A percentile compares a stretch with the other conserved stretches of the same genome.
phyloP scores from a whole-genome alignment of 1,284 basidiomycete species.

The Microbotryomycetes sp. region DNA sequence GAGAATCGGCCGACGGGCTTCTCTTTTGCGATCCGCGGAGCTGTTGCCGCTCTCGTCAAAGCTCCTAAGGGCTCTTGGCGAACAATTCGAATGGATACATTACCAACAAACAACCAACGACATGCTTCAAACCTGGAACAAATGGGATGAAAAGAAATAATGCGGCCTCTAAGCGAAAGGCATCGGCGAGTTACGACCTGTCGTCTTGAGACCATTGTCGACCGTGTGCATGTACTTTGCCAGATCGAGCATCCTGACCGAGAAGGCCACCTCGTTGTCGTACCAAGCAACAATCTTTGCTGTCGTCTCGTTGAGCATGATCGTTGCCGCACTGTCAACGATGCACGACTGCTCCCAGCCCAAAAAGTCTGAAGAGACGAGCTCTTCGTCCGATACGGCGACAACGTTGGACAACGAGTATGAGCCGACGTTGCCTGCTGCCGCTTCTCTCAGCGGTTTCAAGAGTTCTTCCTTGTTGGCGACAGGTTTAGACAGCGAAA shows the following conservation, averaged over 20 bases:
- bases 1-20: too few relatives aligned
- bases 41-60: too few relatives aligned
- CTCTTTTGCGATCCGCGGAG: too few relatives aligned
- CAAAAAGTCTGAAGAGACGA: conserved; percentile 44
- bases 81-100: too few relatives aligned
- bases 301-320: conserved; percentile 40
- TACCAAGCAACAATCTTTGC: conserved; percentile 44
- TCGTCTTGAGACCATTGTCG: conserved; percentile 27
- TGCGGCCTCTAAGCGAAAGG: not conserved
- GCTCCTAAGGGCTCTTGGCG: too few relatives aligned
- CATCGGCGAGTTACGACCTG: not conserved
- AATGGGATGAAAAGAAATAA: too few relatives aligned
- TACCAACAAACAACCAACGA: too few relatives aligned
- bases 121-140: too few relatives aligned
- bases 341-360: conserved; percentile 38
- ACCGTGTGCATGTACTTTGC: conserved; percentile 37
- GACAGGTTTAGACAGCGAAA: conserved; percentile 39
- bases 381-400: conserved; percentile 42
- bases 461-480: conserved; percentile 41
- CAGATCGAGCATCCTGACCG: conserved; percentile 30
- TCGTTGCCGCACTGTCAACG: conserved; percentile 41
- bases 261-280: conserved; percentile 42
- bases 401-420: conserved; percentile 34
- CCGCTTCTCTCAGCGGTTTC: conserved; percentile 39
- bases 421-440: conserved; percentile 22